Percentiles rank a stretch among this genome's conserved stretches.
Conservation (phyloP, 2,329 filamentous ascomycete species). For the Chalaropsis thielavioides region DNA sequence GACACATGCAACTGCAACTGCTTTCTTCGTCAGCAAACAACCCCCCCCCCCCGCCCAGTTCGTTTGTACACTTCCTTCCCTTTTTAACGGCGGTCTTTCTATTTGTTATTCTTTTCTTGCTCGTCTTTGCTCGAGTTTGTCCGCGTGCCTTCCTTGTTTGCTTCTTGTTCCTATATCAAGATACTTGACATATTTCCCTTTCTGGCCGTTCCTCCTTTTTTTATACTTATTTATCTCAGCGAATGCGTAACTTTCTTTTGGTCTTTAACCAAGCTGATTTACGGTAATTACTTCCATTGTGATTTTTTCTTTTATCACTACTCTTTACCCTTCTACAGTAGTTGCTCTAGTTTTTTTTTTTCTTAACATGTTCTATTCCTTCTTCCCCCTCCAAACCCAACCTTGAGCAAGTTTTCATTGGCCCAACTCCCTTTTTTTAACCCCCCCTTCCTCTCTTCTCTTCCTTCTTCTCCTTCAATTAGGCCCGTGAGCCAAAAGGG, state of each 20-base stretch:
- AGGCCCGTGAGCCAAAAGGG: constrained; percentile 9
- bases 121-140: background rate
- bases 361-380: background rate
- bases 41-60: too few relatives aligned
- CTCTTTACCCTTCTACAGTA: background rate
- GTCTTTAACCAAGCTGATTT: background rate
- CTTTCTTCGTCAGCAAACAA: too few relatives aligned
- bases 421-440: constrained; percentile 19
- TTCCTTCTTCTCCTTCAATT: constrained; percentile 7
- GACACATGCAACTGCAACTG: too few relatives aligned
- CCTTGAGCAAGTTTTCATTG: constrained; percentile 36
- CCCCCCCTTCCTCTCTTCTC: constrained; percentile 8
- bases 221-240: background rate
- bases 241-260: background rate
- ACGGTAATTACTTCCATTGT: background rate
- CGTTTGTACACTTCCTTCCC: too few relatives aligned
- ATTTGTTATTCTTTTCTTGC: background rate
- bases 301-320: background rate
- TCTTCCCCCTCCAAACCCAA: background rate
- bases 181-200: background rate
- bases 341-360: background rate
- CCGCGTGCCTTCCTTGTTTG: background rate
- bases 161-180: background rate
- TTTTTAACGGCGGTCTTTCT: background rate
- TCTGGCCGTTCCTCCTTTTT: background rate